These are phyloP conservation scores for Hyphopichia khmerensis DNA, from an alignment of 1,139 yeast genomes.

Conservation along the genomic window DNA sequence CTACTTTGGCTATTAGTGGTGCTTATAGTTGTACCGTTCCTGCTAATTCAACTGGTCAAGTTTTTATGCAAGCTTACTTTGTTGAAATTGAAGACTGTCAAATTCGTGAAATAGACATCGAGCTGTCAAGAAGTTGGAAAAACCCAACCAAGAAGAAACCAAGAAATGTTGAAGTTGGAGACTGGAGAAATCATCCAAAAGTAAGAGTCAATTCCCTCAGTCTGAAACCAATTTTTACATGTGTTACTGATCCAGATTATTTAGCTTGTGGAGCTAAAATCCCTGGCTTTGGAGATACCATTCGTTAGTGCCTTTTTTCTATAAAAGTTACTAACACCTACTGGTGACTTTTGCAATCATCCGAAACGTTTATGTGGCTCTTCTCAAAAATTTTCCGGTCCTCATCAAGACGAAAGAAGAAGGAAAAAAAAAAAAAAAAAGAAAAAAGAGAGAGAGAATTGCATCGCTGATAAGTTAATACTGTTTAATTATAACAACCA, in stretches of 20 bases:
- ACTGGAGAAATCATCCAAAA: slow-evolving; percentile 9
- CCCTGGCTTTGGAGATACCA: slow-evolving; percentile 5
- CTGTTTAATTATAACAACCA: background rate
- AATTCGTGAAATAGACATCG: slow-evolving; percentile 10
- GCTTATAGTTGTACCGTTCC: slow-evolving; percentile 17
- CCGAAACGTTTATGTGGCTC: background rate
- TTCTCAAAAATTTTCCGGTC: too few relatives aligned
- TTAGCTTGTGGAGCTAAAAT: slow-evolving; percentile 10
- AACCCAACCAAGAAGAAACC: slow-evolving; percentile 6
- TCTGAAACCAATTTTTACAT: slow-evolving; percentile 15
- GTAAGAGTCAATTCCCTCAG: slow-evolving; percentile 3
- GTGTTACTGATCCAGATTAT: slow-evolving; percentile 16
- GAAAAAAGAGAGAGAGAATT: background rate
- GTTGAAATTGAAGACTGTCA: slow-evolving; percentile 11
- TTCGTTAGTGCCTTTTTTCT: too few relatives aligned
- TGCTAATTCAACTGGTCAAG: slow-evolving; percentile 19
- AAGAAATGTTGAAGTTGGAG: slow-evolving; percentile 4
- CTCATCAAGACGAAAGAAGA: too few relatives aligned
- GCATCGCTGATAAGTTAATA: too few relatives aligned
- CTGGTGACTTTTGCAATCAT: too few relatives aligned
- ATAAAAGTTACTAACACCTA: too few relatives aligned
- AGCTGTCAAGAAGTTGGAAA: slow-evolving; percentile 6
- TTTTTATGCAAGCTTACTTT: slow-evolving; percentile 17
- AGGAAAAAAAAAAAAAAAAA: background rate
- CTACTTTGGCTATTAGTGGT: slow-evolving; percentile 11